A percentile compares a stretch with the other conserved stretches of the same genome.
These are phyloP conservation scores for Lachancea lanzarotensis DNA, from an alignment of 805 yeast species.

Conservation along the genomic window DNA sequence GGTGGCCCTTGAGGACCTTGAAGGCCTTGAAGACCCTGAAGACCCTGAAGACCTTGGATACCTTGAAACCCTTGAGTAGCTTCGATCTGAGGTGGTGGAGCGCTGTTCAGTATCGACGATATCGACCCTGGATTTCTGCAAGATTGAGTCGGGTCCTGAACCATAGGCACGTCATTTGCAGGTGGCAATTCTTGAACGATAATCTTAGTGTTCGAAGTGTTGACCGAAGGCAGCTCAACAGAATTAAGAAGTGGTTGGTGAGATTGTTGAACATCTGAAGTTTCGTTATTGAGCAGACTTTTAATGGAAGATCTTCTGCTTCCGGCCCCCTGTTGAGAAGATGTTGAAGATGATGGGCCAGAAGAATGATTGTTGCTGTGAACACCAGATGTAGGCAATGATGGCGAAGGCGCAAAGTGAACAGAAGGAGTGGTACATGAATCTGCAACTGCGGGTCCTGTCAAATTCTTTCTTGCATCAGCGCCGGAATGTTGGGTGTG, in stretches of 20 bases:
- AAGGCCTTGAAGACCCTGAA: background rate
- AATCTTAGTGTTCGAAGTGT: conserved; percentile 2
- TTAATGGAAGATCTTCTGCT: conserved; percentile 12
- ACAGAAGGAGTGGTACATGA: conserved; percentile 4
- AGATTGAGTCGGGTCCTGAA: background rate
- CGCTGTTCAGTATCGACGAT: conserved; percentile 5
- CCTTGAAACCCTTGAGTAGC: no score
- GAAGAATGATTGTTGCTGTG: conserved; percentile 1
- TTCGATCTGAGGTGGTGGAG: background rate
- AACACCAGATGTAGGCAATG: background rate
- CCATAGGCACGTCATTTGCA: background rate
- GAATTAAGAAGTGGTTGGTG: background rate
- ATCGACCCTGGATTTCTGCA: conserved; percentile 1
- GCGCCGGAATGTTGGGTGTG: background rate
- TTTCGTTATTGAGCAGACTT: conserved; percentile 10
- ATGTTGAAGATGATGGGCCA: conserved; percentile 5
- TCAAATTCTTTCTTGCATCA: background rate
- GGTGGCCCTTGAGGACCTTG: conserved; percentile 1
- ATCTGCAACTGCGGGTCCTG: background rate
- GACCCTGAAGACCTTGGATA: no score
- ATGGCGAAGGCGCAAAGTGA: conserved; percentile 5
- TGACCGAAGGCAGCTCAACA: background rate
- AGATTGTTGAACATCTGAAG: background rate
- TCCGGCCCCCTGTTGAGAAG: conserved; percentile 4
- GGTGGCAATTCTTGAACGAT: conserved; percentile 11